Evolutionary conservation across 805 yeast genomes (phyloP), one percentile per base, ranked within the genome.

Genomic region (Candida yuanshanica): DNA sequence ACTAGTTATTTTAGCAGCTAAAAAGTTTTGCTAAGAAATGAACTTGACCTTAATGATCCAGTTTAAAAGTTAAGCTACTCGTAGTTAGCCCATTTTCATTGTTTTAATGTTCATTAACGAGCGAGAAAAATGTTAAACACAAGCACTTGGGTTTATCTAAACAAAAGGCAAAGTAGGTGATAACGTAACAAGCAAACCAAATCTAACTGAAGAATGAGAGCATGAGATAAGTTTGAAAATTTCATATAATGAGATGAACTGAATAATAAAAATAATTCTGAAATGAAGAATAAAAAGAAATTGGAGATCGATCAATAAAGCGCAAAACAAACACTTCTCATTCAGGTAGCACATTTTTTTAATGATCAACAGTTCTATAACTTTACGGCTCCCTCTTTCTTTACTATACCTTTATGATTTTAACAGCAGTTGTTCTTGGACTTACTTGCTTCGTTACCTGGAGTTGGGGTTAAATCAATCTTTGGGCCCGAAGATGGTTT

Each of bases 401-500:
- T 24, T 26, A 26, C 5, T 13, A 6, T 16, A 14, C 16, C 18
- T 2, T 27, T 18, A 14, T n/a, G n/a, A n/a, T 9, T 22, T 55
- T 67, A 88, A 69, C 96, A 88, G 68, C 96, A 88, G 56, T 70
- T 69, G 46, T 64, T 64, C 31, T 66, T 56, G 46, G 60, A 59
- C 46, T 62, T 65, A 56, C 69, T 73, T 60, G 79, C 81, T 59
- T 80, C 80, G 54, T 85, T 90, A 56, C 84, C 87, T 38, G 96
- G 96, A 45, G 95, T 84, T 36, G 95, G 97, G 5, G 97, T 87
- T 63, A 91, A 81, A 47, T 86, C 78, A 61, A 91, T 90, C 20
- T 96, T 89, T 51, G 91, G 95, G 20, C 97, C 96, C 51, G 76
- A 78, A 35, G 84, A 77, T 43, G 91, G 89, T 57, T 76, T 79